Evolutionary conservation across 306 rosid genomes (phyloP), one percentile per base, ranked within the genome.

Genomic region (Pterocarpus macrocarpus): DNA sequence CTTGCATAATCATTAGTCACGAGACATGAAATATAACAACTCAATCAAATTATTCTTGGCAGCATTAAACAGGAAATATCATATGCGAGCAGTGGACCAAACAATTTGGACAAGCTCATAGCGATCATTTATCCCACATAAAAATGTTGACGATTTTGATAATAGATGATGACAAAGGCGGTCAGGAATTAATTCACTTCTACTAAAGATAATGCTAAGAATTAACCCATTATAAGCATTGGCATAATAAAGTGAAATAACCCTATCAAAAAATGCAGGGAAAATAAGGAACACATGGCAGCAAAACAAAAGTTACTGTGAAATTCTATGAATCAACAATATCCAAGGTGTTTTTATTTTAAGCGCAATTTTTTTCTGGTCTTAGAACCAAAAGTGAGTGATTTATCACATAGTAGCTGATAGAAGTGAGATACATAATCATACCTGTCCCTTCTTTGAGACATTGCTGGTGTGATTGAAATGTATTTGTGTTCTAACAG

Each of bases 401-500:
- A 5, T 30, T 34, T 38, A 66, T 61, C 53, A 38, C 70, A 15
- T 73, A 50, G 53, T 12, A 47, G 69, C 7, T 44, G 57, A 69
- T 22, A 41, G 16, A 75, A 55, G 12, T 5, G 44, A 65, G 78
- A 73, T 30, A 30, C 34, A 32, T 1, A 17, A 70, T 6, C 81
- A 72, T 89, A 95, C 97, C 99, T 93, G 82, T 95, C 99, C 81
- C 97, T 89, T 86, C 98, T 90, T 82, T 95, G 99, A 75, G 98
- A 93, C 91, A 88, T 88, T 28, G 92, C 90, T n/a, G 99, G 99
- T 11, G 98, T 93, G 58, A 92, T 85, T 64, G 98, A 95, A 75
- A 95, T 93, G 68, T 89, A 95, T 22, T 56, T 91, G 80, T 93
- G 97, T 61, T 93, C 84, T 82, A 93, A 53, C 2, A 95, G 65